These are phyloP conservation scores for Acanthamoeba royreba DNA, from an alignment of 208 protist species.

Conservation along the genomic window DNA sequence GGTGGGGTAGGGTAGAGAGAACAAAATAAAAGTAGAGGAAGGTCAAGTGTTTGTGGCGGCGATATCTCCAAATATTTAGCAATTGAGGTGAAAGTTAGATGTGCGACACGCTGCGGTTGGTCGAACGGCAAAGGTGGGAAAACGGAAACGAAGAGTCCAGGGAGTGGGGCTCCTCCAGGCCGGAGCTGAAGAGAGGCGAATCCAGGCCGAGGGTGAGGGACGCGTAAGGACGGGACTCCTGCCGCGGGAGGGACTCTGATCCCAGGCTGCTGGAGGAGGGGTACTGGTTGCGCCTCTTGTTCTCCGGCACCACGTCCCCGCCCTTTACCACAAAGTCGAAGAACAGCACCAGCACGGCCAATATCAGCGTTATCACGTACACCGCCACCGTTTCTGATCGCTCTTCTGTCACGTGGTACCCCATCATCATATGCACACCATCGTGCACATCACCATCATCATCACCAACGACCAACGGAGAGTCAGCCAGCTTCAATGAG, in stretches of 20 bases:
- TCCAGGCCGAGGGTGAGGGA: neutral
- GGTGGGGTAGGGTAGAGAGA: too few species aligned
- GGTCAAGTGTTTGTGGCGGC: too few species aligned
- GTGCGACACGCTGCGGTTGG: neutral
- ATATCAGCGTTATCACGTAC: neutral
- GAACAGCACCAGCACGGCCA: neutral
- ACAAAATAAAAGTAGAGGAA: too few species aligned
- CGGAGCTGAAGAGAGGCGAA: neutral
- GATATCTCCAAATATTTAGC: too few species aligned
- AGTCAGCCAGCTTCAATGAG: too few species aligned
- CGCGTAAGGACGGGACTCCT: neutral
- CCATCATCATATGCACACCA: too few species aligned
- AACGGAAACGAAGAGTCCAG: neutral
- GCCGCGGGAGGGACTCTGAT: neutral
- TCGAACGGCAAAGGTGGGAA: neutral
- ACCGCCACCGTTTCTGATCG: neutral
- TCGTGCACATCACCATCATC: too few species aligned
- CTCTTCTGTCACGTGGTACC: neutral
- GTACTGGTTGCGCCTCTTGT: neutral
- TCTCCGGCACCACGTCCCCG: neutral
- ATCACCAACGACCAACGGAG: too few species aligned
- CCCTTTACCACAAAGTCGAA: neutral
- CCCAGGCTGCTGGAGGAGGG: too few species aligned
- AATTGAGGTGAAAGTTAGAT: too few species aligned
- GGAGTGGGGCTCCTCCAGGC: neutral